Evolutionary conservation across 257 asterid genomes (phyloP).

Genomic region (Solanum neorickii): DNA sequence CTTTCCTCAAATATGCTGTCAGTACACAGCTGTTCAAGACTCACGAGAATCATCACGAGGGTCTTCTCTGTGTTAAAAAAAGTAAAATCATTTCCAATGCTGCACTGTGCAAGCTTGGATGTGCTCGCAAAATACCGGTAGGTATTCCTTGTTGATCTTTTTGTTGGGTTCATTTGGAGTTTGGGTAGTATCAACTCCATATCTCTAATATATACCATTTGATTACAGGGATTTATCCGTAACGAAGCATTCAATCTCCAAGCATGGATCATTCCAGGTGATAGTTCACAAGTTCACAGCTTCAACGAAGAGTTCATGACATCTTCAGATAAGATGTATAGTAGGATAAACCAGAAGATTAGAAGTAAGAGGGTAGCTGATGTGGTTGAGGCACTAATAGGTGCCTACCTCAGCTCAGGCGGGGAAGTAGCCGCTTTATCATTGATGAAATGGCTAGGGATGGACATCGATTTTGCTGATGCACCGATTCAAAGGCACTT

Average conservation of each 20-base stretch:
- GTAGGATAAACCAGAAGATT: slow-evolving; percentile 11
- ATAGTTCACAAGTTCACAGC: slow-evolving; percentile 7
- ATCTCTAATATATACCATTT: not conserved
- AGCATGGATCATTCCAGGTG: slow-evolving; percentile 63
- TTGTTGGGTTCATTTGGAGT: not conserved
- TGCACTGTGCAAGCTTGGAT: slow-evolving; percentile 63
- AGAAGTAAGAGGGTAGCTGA: slow-evolving; percentile 61
- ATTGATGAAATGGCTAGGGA: slow-evolving; percentile 69
- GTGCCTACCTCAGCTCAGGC: slow-evolving; percentile 56
- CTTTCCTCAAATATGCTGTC: slow-evolving; percentile 66
- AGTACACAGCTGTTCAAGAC: slow-evolving; percentile 57
- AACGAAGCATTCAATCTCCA: slow-evolving; percentile 59
- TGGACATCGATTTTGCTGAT: slow-evolving; percentile 23
- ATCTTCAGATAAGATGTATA: slow-evolving; percentile 20
- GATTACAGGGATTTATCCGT: slow-evolving; percentile 63
- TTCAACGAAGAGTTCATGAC: slow-evolving; percentile 24
- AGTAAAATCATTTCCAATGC: slow-evolving; percentile 43
- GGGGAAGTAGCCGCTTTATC: slow-evolving; percentile 64
- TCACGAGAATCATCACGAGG: slow-evolving; percentile 55
- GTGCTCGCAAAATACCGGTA: slow-evolving; percentile 61
- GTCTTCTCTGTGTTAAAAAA: slow-evolving; percentile 43
- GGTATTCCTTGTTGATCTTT: not conserved
- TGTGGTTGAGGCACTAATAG: slow-evolving; percentile 83
- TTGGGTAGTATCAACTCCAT: not conserved
- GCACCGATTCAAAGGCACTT: slow-evolving; percentile 34